Base-by-base conservation (phyloP, 2,329 filamentous ascomycete species). In the Cryphonectria carpinicola region DNA sequence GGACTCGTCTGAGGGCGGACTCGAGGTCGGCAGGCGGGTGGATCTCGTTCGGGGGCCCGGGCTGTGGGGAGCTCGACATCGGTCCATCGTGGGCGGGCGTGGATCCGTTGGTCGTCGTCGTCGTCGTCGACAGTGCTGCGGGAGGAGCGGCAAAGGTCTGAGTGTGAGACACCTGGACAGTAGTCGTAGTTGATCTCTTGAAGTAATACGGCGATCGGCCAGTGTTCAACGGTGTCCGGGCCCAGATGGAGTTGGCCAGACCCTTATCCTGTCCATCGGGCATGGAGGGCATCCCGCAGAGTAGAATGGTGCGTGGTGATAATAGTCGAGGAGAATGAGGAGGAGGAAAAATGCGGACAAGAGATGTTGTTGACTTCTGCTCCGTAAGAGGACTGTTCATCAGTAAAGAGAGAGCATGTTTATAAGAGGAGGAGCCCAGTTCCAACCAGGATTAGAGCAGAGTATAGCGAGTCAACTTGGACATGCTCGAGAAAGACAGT, bases 161-260 rank as follows among this genome's bases (percentile, higher is more conserved):
- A 49, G 64, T 39, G 37, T 60, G 19, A 39, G 58, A 41, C 41
- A 66, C 60, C n/a, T 66, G 67, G 22, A 52, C 25, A 22, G 46
- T 56, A 28, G 32, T 60, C 22, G 63, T 58, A 22, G 56, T n/a
- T 5, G 43, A 46, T 25, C 62, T 62, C 49, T 39, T 70, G 35
- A 70, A 71, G 64, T 71, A 66, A 35, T 71, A 68, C 1, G 66
- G 66, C 46, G 66, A 66, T 11, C 61, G 52, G 3, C 69, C 69
- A 11, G 66, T 71, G 61, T 68, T 71, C 60, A 71, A 63, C 41
- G 71, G 69, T 4, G 71, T 14, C 39, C 56, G 19, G 3, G 65
- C 71, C 71, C 71, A 73, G 28, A 67, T 52, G 3, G 71, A 73
- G 67, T 39, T 67, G 64, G 64, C 62, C 41, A 73, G 70, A 17